A percentile compares a stretch with the other conserved stretches of the same genome.
These are phyloP conservation scores for Polyporus tsugae DNA, from an alignment of 1,284 basidiomycete species.

Conservation along the genomic window DNA sequence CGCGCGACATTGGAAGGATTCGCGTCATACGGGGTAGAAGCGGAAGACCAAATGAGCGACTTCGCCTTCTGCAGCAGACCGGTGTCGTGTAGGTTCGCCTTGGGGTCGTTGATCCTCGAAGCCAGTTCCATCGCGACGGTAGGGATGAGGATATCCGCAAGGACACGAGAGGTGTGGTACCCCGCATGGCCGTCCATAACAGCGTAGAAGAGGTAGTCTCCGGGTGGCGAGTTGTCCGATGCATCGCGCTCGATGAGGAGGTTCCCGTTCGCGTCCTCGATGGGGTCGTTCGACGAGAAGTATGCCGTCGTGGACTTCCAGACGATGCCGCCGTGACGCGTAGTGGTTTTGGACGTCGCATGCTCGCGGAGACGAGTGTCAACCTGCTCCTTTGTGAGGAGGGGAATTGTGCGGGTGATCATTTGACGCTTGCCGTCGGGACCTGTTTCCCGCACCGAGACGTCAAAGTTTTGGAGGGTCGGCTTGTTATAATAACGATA, in stretches of 20 bases:
- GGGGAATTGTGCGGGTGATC: constrained; percentile 58
- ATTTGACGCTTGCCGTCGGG: constrained; percentile 67
- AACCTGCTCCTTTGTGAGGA: constrained; percentile 64
- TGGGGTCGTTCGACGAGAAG: constrained; percentile 87
- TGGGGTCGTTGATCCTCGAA: constrained; percentile 52
- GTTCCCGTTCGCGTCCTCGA: constrained; percentile 87
- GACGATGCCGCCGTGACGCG: constrained; percentile 59
- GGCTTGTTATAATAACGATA: constrained; percentile 48
- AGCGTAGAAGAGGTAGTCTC: constrained; percentile 84
- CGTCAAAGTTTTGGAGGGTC: constrained; percentile 56
- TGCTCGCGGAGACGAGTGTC: constrained; percentile 68
- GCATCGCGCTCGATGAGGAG: constrained; percentile 74
- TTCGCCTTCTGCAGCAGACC: constrained; percentile 51
- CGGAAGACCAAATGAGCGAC: constrained; percentile 50
- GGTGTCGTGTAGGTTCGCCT: constrained; percentile 36
- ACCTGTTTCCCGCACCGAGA: constrained; percentile 60
- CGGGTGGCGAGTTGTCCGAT: constrained; percentile 61
- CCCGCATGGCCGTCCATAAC: constrained; percentile 96
- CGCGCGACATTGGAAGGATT: constrained; percentile 70
- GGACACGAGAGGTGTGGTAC: constrained; percentile 83
- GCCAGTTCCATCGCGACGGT: constrained; percentile 85
- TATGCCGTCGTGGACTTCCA: constrained; percentile 84
- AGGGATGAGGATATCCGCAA: constrained; percentile 88
- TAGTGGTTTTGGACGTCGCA: constrained; percentile 53
- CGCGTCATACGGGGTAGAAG: constrained; percentile 50